phyloP scores from a whole-genome alignment of 495 filamentous ascomycete genomes.

The Daldinia concentrica region DNA sequence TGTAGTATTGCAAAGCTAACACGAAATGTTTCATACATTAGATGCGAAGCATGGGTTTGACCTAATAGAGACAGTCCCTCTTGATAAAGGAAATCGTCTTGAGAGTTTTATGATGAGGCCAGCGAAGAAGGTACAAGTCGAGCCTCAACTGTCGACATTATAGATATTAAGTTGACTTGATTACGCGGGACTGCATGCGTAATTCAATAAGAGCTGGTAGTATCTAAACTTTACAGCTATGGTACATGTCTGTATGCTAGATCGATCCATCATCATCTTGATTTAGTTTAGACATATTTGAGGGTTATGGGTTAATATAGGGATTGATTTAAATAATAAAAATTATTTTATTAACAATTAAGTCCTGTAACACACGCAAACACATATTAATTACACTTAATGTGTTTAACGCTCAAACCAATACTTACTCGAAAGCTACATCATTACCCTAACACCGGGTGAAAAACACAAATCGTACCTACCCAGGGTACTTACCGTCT shows the following conservation, averaged over 20 bases:
- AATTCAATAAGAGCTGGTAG: no score
- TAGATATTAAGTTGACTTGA: neutral
- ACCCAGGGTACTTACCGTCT: neutral
- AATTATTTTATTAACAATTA: neutral
- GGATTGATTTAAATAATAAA: no score
- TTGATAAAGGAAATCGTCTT: constrained; percentile 45
- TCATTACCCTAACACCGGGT: neutral
- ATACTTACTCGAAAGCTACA: neutral
- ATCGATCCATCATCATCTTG: no score
- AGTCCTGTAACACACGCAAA: neutral
- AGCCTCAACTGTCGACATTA: neutral
- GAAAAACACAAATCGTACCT: neutral
- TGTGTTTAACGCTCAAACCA: neutral
- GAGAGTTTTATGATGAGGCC: constrained; percentile 47
- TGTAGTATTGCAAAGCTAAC: no score
- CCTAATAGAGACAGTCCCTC: constrained; percentile 49
- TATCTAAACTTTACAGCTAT: no score
- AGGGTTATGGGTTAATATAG: neutral
- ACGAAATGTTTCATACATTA: no score
- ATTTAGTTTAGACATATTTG: neutral
- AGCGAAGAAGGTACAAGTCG: constrained; percentile 12
- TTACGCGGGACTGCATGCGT: no score
- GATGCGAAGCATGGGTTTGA: constrained; percentile 63
- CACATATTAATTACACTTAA: neutral
- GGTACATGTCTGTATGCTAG: neutral